Evolutionary conservation across 2,329 filamentous ascomycete species (phyloP).

Genomic region (Grosmannia clavigera): DNA sequence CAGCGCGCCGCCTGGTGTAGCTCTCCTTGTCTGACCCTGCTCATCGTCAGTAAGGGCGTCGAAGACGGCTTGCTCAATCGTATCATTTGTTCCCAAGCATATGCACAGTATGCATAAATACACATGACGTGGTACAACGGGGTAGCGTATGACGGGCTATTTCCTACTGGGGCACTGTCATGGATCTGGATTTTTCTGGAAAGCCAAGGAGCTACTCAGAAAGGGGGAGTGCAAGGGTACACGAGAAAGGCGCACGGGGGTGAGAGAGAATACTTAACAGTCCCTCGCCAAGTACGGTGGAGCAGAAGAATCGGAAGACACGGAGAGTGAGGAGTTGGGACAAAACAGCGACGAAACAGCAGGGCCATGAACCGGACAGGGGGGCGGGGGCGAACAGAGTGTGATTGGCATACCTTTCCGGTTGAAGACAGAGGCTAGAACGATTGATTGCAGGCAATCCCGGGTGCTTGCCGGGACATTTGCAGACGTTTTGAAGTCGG

Average conservation of each 20-base stretch:
- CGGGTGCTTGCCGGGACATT: conserved; percentile 60
- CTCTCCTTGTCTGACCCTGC: conserved; percentile 30
- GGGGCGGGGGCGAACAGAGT: background rate
- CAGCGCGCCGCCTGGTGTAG: conserved; percentile 39
- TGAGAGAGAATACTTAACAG: background rate
- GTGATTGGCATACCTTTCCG: conserved; percentile 49
- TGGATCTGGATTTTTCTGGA: background rate
- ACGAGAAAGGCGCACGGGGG: background rate
- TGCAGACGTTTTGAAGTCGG: conserved; percentile 61
- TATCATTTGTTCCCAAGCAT: background rate
- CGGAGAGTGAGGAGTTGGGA: background rate
- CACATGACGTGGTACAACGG: background rate
- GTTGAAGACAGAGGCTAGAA: conserved; percentile 56
- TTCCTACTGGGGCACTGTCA: background rate
- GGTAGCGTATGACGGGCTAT: background rate
- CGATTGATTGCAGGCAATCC: conserved; percentile 61
- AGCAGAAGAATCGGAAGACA: background rate
- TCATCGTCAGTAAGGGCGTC: background rate
- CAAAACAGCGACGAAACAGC: background rate
- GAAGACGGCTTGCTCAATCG: background rate
- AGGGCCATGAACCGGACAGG: background rate
- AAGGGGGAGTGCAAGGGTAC: background rate
- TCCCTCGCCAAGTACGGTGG: background rate
- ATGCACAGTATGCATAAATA: background rate
- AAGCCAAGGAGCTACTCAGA: background rate